Base-by-base conservation (phyloP, 805 yeast genomes). In the Metschnikowia borealis region DNA sequence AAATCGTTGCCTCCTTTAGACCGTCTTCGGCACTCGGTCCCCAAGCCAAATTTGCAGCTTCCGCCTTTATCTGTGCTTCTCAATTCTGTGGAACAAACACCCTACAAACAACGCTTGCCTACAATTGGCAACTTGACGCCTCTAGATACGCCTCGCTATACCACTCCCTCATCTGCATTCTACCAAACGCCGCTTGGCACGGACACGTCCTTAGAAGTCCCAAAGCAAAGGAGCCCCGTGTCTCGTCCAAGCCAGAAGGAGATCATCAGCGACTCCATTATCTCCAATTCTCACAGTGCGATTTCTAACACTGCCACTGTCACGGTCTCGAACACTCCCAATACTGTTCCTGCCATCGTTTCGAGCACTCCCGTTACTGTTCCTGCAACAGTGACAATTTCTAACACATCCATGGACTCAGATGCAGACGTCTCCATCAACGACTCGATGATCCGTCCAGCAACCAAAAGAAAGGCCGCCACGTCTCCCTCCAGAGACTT, bases 61-160 rank as follows among this genome's bases (percentile, higher is more conserved):
- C 78, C 77, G 20, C 78, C 78, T 20, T 66, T 73, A 51, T 66
- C 73, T 29, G 17, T 50, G 26, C 60, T 74, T 23, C 60, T 73
- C 29, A 61, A 68, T 45, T 57, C 50, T 52, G 48, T 50, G 46
- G 47, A 48, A 46, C 35, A 50, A 23, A 52, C 61, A 1, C 56
- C 61, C 10, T 49, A 43, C 40, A 37, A 54, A 20, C 59, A 64
- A 8, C 54, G 55, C 47, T 62, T 69, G 54, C 71, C 73, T 8
- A 57, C 66, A 20, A 57, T 68, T 21, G 65, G 56, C 43, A 46
- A 60, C 20, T 60, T 63, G 32, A 46, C 63, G 17, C 64, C 65
- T 11, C 40, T 44, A 20, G 45, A 54, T 32, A 53, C 62, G 10
- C 57, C 60, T 15, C 41, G 52, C 5, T 48, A 46, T 46, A 37